These are phyloP conservation scores for Torulaspora franciscae DNA, from an alignment of 805 yeast species.

Conservation along the genomic window DNA sequence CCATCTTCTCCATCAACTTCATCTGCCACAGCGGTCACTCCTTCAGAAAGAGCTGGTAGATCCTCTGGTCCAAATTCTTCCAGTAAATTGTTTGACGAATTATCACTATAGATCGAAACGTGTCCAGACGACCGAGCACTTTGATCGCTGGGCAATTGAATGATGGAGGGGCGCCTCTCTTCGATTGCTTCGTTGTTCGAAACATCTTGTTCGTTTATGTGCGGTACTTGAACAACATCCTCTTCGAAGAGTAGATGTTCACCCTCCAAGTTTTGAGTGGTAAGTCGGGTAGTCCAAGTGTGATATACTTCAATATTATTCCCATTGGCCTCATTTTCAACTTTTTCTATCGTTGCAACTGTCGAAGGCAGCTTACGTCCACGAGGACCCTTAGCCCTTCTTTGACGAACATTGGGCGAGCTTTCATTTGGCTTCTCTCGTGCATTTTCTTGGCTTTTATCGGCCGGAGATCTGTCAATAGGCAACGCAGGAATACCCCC, in stretches of 20 bases:
- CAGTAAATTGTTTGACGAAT: not conserved
- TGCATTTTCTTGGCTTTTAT: slow-evolving; percentile 1
- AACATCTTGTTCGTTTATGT: not conserved
- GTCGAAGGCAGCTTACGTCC: slow-evolving; percentile 62
- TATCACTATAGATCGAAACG: not conserved
- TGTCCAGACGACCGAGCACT: not conserved
- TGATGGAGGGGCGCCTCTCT: slow-evolving; percentile 10
- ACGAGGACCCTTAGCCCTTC: slow-evolving; percentile 65
- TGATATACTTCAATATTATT: slow-evolving; percentile 23
- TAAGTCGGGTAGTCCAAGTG: slow-evolving; percentile 22
- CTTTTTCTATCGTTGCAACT: slow-evolving; percentile 39
- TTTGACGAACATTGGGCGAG: slow-evolving; percentile 7
- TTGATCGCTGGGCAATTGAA: not conserved
- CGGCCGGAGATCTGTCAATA: slow-evolving; percentile 16
- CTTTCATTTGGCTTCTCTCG: slow-evolving; percentile 3
- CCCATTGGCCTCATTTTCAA: slow-evolving; percentile 18
- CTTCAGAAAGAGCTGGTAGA: too few relatives aligned
- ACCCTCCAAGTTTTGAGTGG: not conserved
- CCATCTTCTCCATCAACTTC: not conserved
- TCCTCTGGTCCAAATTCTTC: not conserved
- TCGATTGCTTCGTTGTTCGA: slow-evolving; percentile 1
- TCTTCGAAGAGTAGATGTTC: not conserved
- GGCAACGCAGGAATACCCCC: slow-evolving; percentile 28
- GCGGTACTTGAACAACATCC: not conserved
- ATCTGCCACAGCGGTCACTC: too few relatives aligned